phyloP scores from a whole-genome alignment of 345 rosid species.

The Rhodamnia rubescens region DNA sequence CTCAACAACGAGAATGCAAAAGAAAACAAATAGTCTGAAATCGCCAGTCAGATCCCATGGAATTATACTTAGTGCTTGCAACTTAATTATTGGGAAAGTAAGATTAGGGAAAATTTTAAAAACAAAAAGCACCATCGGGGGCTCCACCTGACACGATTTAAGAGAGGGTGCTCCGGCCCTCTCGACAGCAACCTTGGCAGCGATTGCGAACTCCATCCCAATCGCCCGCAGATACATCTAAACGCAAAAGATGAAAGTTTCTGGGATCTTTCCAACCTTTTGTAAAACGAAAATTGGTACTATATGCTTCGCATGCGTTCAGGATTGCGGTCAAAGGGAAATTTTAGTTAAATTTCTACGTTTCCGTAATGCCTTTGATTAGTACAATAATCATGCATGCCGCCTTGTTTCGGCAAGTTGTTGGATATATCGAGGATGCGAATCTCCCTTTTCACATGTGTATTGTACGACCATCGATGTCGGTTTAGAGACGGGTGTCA shows the following conservation, averaged over 20 bases:
- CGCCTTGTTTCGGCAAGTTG: not conserved
- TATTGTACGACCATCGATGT: not conserved
- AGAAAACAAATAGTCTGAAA: not conserved
- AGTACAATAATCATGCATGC: not conserved
- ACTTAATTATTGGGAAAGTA: not conserved
- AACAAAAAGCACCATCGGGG: not conserved
- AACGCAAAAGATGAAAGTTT: not conserved
- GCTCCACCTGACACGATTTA: not conserved
- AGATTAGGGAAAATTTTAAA: not conserved
- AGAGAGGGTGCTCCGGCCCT: not conserved
- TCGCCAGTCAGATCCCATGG: not conserved
- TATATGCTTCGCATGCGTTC: not conserved
- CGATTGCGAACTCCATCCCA: not conserved
- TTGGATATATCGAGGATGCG: not conserved
- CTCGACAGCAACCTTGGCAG: not conserved
- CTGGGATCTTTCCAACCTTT: no score
- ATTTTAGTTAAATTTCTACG: not conserved
- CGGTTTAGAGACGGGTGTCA: not conserved
- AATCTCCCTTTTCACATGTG: not conserved
- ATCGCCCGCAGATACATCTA: not conserved
- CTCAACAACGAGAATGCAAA: not conserved
- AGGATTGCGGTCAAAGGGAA: not conserved
- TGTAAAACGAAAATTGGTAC: no score
- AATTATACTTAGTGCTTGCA: not conserved
- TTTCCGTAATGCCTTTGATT: not conserved